Evolutionary conservation across 2,329 filamentous ascomycete species (phyloP).

Genomic region (Simplicillium aogashimaense): DNA sequence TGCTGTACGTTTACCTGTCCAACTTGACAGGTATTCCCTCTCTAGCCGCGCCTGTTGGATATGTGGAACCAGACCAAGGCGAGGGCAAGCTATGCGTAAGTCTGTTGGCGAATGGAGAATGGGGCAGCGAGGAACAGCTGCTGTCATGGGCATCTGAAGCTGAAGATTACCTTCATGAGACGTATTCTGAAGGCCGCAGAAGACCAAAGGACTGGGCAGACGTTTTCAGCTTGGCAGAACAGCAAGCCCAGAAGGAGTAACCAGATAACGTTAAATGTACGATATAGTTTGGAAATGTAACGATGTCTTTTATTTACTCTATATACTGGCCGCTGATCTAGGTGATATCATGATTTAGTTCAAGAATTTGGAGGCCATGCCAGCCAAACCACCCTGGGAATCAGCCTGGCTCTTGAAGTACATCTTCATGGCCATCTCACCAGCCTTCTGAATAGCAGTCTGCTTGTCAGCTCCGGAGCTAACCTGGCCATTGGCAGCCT

Average conservation of each 20-base stretch:
- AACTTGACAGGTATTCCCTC: slow-evolving; percentile 75
- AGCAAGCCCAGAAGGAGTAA: too few species aligned
- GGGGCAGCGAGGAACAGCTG: slow-evolving; percentile 56
- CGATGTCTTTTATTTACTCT: too few species aligned
- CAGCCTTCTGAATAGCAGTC: slow-evolving; percentile 67
- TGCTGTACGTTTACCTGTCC: slow-evolving; percentile 79
- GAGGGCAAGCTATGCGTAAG: slow-evolving; percentile 51
- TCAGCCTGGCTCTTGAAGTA: slow-evolving; percentile 69
- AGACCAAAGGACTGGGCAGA: slow-evolving; percentile 49
- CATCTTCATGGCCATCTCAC: slow-evolving; percentile 82
- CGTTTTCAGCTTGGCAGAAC: slow-evolving; percentile 25
- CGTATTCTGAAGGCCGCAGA: slow-evolving; percentile 35
- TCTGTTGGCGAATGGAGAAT: slow-evolving; percentile 55
- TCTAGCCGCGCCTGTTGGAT: slow-evolving; percentile 66
- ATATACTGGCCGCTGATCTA: too few species aligned
- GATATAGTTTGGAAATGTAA: too few species aligned
- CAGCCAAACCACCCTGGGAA: slow-evolving; percentile 28
- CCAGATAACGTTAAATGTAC: too few species aligned
- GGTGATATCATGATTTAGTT: slow-evolving; percentile 10
- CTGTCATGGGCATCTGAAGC: slow-evolving; percentile 48
- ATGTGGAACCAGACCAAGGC: slow-evolving; percentile 45
- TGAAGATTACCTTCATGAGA: slow-evolving; percentile 43
- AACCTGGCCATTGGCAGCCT: slow-evolving; percentile 43
- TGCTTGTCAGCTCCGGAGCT: slow-evolving; percentile 62
- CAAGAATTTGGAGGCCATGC: slow-evolving; percentile 39